Evolutionary conservation across 2,329 filamentous ascomycete species (phyloP), one percentile per base, ranked within the genome.

Genomic region (Aspergillus sp.): DNA sequence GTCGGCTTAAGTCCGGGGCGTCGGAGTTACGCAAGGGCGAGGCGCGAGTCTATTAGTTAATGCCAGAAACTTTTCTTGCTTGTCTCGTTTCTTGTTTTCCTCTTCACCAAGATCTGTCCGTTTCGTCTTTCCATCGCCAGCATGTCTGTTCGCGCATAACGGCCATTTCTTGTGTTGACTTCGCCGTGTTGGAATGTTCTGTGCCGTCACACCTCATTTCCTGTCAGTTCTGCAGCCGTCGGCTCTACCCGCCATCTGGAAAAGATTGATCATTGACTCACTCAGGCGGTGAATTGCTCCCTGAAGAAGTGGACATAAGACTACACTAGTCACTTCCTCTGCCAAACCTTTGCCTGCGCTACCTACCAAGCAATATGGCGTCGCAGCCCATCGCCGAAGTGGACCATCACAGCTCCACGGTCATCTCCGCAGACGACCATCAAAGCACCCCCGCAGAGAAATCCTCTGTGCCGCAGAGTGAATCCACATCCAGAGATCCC

Each of bases 161-260:
- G 17, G 40, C 17, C 16, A 5, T 14, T 17, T 42, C 14, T 38
- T 17, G 11, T 17, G 14, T 17, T 42, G 40, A 19, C 7, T 5
- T 10, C n/a, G 19, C 19, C 40, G 40, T 11, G 19, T 19, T n/a
- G 35, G 16, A 38, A 38, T n/a, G 35, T n/a, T 17, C 14, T 38
- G 14, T 38, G 14, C 9, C 16, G 14, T 38, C 35, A n/a, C 35
- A 6, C 35, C 16, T 38, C 16, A n/a, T 1, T n/a, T 17, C 16
- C 35, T n/a, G 35, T 38, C 35, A 30, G 26, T 30, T 38, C 35
- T 38, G 26, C 50, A 47, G 48, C 22, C 26, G 48, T 49, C 50
- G 50, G 50, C 42, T 49, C 40, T 45, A 40, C 42, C 45, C 44
- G 44, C 48, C 49, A 32, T n/a, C 35, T 17, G 4, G 10, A 11